phyloP scores from a whole-genome alignment of 768 basidiomycete species.

The Lactarius vividus region DNA sequence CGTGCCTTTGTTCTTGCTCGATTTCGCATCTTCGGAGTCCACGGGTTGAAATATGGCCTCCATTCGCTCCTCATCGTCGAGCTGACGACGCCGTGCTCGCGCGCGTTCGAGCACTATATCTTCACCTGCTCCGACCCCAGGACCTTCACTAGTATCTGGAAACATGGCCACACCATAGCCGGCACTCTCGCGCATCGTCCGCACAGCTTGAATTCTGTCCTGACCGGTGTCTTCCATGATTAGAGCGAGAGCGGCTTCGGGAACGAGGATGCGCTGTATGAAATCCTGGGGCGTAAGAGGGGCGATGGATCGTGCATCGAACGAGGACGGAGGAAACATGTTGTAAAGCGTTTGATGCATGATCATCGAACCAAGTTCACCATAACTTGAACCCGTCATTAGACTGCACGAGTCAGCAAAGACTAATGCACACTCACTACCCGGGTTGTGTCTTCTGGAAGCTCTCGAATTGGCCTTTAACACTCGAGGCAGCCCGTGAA shows the following conservation, averaged over 20 bases:
- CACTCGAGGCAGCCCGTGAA: conserved; percentile 59
- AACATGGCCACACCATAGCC: conserved; percentile 87
- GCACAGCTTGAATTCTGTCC: conserved; percentile 47
- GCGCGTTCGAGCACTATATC: conserved; percentile 47
- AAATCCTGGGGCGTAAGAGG: conserved; percentile 77
- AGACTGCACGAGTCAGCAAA: neutral
- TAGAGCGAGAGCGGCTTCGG: conserved; percentile 79
- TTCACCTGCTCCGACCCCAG: conserved; percentile 40
- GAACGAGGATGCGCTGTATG: conserved; percentile 81
- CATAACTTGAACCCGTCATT: conserved; percentile 55
- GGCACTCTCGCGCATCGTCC: conserved; percentile 69
- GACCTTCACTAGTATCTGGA: conserved; percentile 52
- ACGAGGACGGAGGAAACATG: conserved; percentile 63
- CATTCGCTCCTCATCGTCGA: conserved; percentile 41
- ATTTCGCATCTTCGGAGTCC: conserved; percentile 4
- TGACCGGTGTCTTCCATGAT: conserved; percentile 72
- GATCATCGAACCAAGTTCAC: conserved; percentile 78
- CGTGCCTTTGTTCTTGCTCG: conserved; percentile 7
- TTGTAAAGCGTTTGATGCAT: conserved; percentile 74
- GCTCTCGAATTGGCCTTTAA: conserved; percentile 70
- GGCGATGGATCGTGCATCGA: conserved; percentile 50
- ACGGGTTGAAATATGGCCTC: conserved; percentile 34
- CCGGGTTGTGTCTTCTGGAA: conserved; percentile 86
- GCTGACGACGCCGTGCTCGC: conserved; percentile 39
- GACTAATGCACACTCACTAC: conserved; percentile 58